Percentiles rank a stretch among this genome's conserved stretches.
Evolutionary conservation across 805 yeast species (phyloP).

Genomic region (Wickerhamiella galacta): DNA sequence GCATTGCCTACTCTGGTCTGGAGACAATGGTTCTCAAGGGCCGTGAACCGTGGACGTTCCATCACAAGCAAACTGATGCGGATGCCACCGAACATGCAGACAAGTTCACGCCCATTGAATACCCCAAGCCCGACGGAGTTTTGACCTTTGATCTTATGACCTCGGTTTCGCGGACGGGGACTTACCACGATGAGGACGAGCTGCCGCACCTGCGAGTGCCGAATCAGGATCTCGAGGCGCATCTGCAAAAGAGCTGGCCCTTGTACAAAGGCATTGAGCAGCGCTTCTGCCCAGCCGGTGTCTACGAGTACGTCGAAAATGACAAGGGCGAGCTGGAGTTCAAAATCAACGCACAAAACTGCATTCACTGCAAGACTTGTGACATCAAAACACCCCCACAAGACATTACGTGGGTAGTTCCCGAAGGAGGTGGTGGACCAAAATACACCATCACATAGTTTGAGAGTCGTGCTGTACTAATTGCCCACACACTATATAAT

Average conservation of each 20-base stretch:
- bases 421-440: conserved; percentile 99
- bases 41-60: conserved; percentile 72
- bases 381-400: conserved; percentile 93
- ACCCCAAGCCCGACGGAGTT: conserved; percentile 93
- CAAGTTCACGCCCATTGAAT: conserved; percentile 52
- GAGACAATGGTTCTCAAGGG: conserved; percentile 70
- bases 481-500: conserved; percentile 6
- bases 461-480: not conserved
- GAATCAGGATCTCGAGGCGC: conserved; percentile 30
- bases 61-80: conserved; percentile 54
- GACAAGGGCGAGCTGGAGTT: conserved; percentile 51
- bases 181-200: conserved; percentile 90
- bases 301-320: conserved; percentile 79
- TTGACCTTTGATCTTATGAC: conserved; percentile 84
- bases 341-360: conserved; percentile 90
- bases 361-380: conserved; percentile 97
- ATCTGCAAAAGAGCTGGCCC: conserved; percentile 54
- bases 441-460: conserved; percentile 67
- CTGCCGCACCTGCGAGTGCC: conserved; percentile 59
- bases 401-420: conserved; percentile 92
- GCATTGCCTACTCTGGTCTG: conserved; percentile 69
- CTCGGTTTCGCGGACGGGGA: conserved; percentile 92
- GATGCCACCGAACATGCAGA: conserved; percentile 52
- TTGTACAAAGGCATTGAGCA: conserved; percentile 75
- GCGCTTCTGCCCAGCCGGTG: conserved; percentile 97